Percentiles rank a stretch among this genome's conserved stretches.
Conservation (phyloP, 2,329 filamentous ascomycete genomes). For the Thermothelomyces thermophilus region DNA sequence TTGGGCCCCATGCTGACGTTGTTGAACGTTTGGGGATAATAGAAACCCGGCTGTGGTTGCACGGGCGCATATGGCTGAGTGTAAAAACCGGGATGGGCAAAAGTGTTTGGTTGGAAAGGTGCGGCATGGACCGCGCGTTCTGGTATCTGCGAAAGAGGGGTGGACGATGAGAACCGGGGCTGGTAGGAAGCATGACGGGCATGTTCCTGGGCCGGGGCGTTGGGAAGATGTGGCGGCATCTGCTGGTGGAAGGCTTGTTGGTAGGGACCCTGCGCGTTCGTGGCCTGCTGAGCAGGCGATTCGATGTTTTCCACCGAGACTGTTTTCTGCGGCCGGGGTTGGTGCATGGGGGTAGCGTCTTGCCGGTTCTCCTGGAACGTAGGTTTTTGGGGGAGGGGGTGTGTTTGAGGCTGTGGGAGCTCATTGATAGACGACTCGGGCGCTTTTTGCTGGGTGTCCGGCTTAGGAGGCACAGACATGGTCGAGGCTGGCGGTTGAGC, state of each 20-base stretch:
- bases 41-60: constrained; percentile 57
- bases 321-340: constrained; percentile 88
- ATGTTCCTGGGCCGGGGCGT: constrained; percentile 55
- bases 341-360: constrained; percentile 68
- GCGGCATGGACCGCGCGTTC: constrained; percentile 87
- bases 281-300: constrained; percentile 55
- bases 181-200: constrained; percentile 62
- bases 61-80: constrained; percentile 50
- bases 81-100: constrained; percentile 54
- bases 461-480: constrained; percentile 25
- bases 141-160: constrained; percentile 84
- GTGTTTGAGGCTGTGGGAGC: constrained; percentile 50
- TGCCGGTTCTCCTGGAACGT: constrained; percentile 50
- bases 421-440: constrained; percentile 42
- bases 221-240: constrained; percentile 67
- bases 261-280: constrained; percentile 44
- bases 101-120: constrained; percentile 74
- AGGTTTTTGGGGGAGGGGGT: constrained; percentile 53
- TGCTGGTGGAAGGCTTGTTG: constrained; percentile 93
- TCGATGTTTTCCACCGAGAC: constrained; percentile 93
- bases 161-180: constrained; percentile 64
- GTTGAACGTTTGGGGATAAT: constrained; percentile 53
- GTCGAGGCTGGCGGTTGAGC: constrained; percentile 26
- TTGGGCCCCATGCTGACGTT: constrained; percentile 36
- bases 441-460: constrained; percentile 19